Evolutionary conservation across 352 stramenopile species (phyloP).

Genomic region (Phytophthora hybrid): DNA sequence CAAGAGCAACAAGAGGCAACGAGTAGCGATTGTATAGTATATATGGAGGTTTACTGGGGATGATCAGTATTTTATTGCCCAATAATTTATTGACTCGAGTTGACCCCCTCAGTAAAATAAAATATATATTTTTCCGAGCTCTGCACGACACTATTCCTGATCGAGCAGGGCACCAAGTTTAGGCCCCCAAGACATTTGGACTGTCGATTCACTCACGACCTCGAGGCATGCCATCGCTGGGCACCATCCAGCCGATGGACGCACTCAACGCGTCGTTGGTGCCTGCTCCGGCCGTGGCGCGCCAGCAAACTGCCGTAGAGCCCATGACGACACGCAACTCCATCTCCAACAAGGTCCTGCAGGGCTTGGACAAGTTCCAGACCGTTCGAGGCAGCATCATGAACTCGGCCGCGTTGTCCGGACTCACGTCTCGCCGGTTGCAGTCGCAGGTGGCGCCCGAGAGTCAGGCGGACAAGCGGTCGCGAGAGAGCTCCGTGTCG

Average conservation of each 20-base stretch:
- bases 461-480: conserved; percentile 39
- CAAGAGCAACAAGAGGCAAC: too few relatives aligned
- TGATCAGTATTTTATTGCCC: too few relatives aligned
- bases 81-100: too few relatives aligned
- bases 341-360: conserved; percentile 49
- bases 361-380: conserved; percentile 38
- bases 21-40: too few relatives aligned
- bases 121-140: too few relatives aligned
- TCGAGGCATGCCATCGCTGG: conserved; percentile 27
- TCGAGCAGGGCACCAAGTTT: neutral
- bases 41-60: too few relatives aligned
- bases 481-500: conserved; percentile 62
- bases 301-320: conserved; percentile 43
- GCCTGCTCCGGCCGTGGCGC: conserved; percentile 29
- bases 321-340: conserved; percentile 53
- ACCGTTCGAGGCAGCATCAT: conserved; percentile 30
- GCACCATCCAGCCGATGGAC: conserved; percentile 45
- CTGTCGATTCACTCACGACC: conserved; percentile 2
- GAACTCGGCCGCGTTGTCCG: conserved; percentile 30
- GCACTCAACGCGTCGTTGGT: conserved; percentile 43
- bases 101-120: too few relatives aligned
- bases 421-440: conserved; percentile 37
- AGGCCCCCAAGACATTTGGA: neutral
- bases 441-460: conserved; percentile 52
- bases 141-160: conserved; percentile 26